A percentile compares a stretch with the other conserved stretches of the same genome.
These are phyloP conservation scores for Coemansia nantahalensis DNA, from an alignment of 192 early-diverging fungal species.

Conservation along the genomic window DNA sequence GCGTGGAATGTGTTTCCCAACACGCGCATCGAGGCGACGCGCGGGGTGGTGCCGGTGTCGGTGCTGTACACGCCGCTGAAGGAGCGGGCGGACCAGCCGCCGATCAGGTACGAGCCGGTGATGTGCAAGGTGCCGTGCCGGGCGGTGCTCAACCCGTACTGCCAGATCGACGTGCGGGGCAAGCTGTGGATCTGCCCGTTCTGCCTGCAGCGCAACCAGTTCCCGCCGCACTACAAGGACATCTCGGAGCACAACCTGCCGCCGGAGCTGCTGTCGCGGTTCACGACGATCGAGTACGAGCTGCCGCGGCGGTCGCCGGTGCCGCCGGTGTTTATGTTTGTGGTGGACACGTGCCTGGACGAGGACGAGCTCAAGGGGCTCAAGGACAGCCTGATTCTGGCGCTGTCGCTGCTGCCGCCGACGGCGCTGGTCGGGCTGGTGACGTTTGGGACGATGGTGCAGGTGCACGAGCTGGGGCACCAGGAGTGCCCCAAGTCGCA, in stretches of 20 bases:
- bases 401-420: constrained; percentile 86
- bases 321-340: constrained; percentile 94
- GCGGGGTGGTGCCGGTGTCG: constrained; percentile 91
- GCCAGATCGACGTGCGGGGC: constrained; percentile 94
- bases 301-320: constrained; percentile 79
- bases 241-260: constrained; percentile 91
- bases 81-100: constrained; percentile 78
- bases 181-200: constrained; percentile 99
- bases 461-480: constrained; percentile 97
- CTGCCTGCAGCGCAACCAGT: constrained; percentile 93
- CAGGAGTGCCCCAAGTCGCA: constrained; percentile 95
- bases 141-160: constrained; percentile 96
- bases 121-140: constrained; percentile 93
- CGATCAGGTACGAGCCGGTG: constrained; percentile 96
- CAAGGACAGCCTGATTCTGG: constrained; percentile 89
- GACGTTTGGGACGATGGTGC: constrained; percentile 98
- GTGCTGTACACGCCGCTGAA: constrained; percentile 93
- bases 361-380: constrained; percentile 94
- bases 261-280: constrained; percentile 85
- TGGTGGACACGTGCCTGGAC: constrained; percentile 96
- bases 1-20: constrained; percentile 98
- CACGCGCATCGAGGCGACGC: constrained; percentile 90
- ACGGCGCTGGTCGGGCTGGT: constrained; percentile 93
- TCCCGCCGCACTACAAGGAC: constrained; percentile 97
- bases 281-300: constrained; percentile 96